Evolutionary conservation across 805 yeast genomes (phyloP).

Genomic region (Pichia sporocuriosa): DNA sequence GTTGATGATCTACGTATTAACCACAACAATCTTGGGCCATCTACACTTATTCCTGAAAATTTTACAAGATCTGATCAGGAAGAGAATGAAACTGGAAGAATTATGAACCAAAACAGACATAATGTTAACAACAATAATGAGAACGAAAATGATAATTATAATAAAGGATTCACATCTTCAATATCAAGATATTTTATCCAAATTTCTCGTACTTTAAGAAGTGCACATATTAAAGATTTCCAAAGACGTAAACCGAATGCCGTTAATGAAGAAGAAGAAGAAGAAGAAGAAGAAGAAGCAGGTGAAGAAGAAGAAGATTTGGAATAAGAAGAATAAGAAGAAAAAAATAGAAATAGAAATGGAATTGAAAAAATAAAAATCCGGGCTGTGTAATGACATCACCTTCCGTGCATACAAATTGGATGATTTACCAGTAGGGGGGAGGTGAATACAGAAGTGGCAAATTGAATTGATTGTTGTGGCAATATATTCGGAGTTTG

Average conservation of each 20-base stretch:
- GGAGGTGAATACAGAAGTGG: too few relatives aligned
- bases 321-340: slow-evolving; percentile 1
- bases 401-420: background rate
- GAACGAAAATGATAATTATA: background rate
- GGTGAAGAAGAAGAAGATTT: slow-evolving; percentile 10
- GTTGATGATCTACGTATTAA: background rate
- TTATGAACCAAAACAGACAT: background rate
- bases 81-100: too few relatives aligned
- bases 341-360: background rate
- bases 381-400: slow-evolving; percentile 3
- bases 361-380: background rate
- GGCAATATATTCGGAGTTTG: too few relatives aligned
- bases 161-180: background rate
- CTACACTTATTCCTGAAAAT: background rate
- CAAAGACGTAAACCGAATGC: slow-evolving; percentile 49
- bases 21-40: background rate
- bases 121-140: background rate
- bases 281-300: slow-evolving; percentile 9
- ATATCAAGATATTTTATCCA: slow-evolving; percentile 31
- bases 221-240: slow-evolving; percentile 82
- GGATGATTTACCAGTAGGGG: too few relatives aligned
- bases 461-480: background rate
- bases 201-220: slow-evolving; percentile 51
- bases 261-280: slow-evolving; percentile 16
- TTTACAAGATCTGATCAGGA: too few relatives aligned